Evolutionary conservation across 371 early-diverging fungal species (phyloP).

Genomic region (Conidiobolus incongruus): DNA sequence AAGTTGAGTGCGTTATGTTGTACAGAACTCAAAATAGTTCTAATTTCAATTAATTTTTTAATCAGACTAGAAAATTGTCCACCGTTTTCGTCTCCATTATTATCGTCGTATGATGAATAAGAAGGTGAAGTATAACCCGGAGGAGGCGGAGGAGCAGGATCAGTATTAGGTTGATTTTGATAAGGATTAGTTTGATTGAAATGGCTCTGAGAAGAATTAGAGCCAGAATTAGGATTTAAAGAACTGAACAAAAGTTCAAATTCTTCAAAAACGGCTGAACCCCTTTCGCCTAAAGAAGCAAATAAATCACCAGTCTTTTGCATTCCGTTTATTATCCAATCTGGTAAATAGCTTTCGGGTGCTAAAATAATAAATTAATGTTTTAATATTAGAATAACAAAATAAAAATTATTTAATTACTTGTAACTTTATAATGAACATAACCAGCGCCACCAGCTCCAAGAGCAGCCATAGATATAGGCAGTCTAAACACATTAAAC

Average conservation of each 20-base stretch:
- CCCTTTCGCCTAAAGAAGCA: neutral
- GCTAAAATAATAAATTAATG: neutral
- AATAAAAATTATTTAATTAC: constrained; percentile 8
- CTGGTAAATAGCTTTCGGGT: neutral
- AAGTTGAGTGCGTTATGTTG: constrained; percentile 51
- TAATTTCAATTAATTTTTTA: constrained; percentile 78
- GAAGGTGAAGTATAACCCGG: constrained; percentile 9
- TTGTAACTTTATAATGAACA: constrained; percentile 25
- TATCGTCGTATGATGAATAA: neutral
- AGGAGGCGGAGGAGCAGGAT: constrained; percentile 2
- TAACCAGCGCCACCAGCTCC: constrained; percentile 31
- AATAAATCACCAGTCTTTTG: constrained; percentile 10
- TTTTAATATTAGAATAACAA: neutral
- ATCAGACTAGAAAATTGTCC: constrained; percentile 73
- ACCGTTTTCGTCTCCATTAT: constrained; percentile 14
- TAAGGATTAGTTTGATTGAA: neutral
- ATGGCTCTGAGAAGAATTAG: neutral
- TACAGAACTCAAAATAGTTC: constrained; percentile 73
- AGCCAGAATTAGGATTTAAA: constrained; percentile 3
- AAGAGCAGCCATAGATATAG: constrained; percentile 17
- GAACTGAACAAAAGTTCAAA: neutral
- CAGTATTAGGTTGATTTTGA: neutral
- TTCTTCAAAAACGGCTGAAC: constrained; percentile 3
- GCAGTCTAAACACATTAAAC: constrained; percentile 18
- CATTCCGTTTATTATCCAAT: constrained; percentile 6